A percentile compares a stretch with the other conserved stretches of the same genome.
These are phyloP conservation scores for Papiliotrema flavescens DNA, from an alignment of 1,284 basidiomycete species.

Conservation along the genomic window DNA sequence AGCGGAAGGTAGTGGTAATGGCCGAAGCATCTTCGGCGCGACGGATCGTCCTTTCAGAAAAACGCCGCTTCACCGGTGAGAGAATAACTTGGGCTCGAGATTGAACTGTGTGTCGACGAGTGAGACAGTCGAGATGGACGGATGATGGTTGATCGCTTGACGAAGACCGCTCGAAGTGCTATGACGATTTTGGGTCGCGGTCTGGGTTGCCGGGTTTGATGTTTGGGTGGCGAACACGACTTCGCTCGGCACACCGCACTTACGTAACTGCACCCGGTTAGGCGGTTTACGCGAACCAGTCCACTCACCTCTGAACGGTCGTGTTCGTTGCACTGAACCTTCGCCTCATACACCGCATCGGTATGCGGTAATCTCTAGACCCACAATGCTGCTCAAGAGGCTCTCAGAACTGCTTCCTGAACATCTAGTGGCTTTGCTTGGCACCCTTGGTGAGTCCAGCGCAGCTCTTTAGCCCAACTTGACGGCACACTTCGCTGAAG, in stretches of 20 bases:
- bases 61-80: too few species aligned
- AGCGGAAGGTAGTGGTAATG: not conserved
- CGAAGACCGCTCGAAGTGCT: too few species aligned
- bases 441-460: conserved; percentile 26
- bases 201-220: too few species aligned
- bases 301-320: not conserved
- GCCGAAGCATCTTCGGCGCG: conserved; percentile 14
- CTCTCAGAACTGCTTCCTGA: conserved; percentile 20
- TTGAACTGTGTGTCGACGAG: too few species aligned
- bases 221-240: too few species aligned
- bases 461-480: not conserved
- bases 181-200: too few species aligned
- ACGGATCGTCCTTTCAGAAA: too few species aligned
- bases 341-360: not conserved
- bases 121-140: too few species aligned
- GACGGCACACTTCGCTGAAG: not conserved
- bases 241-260: not conserved
- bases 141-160: too few species aligned
- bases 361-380: not conserved
- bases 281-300: not conserved
- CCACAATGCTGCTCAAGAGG: conserved; percentile 42
- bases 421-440: conserved; percentile 20
- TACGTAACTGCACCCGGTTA: not conserved
- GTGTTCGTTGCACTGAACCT: not conserved
- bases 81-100: too few species aligned